phyloP scores from a whole-genome alignment of 2,329 filamentous ascomycete species.

The Aspergillus viridinutans region DNA sequence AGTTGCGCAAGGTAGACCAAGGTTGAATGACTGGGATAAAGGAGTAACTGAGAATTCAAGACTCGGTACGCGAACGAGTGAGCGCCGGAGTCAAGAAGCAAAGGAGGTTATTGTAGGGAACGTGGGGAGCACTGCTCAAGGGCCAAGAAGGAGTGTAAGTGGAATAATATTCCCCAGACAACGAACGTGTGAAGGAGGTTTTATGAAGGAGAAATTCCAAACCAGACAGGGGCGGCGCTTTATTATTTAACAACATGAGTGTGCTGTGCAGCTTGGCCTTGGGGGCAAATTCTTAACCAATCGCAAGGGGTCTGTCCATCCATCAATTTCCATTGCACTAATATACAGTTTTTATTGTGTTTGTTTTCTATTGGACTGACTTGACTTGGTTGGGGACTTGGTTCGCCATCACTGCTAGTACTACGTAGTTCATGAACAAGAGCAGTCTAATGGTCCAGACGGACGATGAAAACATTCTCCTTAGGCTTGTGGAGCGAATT shows the following conservation, averaged over 20 bases:
- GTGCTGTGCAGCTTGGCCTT: background rate
- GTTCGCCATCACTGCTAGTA: no score
- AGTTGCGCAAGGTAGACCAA: background rate
- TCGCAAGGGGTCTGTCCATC: constrained; percentile 10
- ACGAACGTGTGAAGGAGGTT: constrained; percentile 5
- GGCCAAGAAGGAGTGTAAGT: constrained; percentile 11
- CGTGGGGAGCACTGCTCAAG: constrained; percentile 27
- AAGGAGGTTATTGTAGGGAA: constrained; percentile 18
- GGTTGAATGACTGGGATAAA: constrained; percentile 2
- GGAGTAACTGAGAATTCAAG: constrained; percentile 4
- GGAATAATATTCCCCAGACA: constrained; percentile 10
- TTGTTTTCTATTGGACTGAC: background rate
- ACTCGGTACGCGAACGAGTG: constrained; percentile 20
- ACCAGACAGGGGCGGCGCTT: constrained; percentile 2
- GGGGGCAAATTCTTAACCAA: constrained; percentile 9
- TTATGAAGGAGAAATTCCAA: constrained; percentile 3
- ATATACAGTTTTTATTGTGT: background rate
- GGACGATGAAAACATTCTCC: background rate
- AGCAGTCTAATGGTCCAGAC: background rate
- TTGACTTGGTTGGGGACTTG: background rate
- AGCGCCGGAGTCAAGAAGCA: constrained; percentile 16
- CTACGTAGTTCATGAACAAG: background rate
- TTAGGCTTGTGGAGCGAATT: background rate
- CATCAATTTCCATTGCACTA: background rate
- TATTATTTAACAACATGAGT: constrained; percentile 1